Conservation (phyloP, 805 yeast genomes). For the Teunomyces lycoperdinae region DNA sequence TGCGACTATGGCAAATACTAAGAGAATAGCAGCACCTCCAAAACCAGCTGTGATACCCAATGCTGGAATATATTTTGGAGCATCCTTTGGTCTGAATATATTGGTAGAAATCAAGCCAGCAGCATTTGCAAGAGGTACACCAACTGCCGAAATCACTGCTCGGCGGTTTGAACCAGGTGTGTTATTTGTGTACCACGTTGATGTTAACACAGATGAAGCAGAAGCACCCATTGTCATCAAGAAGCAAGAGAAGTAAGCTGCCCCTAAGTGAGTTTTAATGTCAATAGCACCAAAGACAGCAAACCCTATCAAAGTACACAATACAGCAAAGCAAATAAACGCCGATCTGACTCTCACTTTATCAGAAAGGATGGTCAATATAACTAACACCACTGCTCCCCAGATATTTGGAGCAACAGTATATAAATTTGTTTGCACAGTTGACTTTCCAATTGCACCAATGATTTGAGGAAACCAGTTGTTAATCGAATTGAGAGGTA, state of each 20-base stretch:
- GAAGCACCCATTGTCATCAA: constrained; percentile 50
- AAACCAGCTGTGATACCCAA: constrained; percentile 30
- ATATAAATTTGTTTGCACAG: constrained; percentile 39
- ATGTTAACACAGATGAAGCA: constrained; percentile 47
- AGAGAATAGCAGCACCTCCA: constrained; percentile 27
- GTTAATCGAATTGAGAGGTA: constrained; percentile 46
- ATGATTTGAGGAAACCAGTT: constrained; percentile 51
- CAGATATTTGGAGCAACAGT: constrained; percentile 50
- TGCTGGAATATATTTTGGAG: constrained; percentile 31
- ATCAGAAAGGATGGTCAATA: constrained; percentile 42
- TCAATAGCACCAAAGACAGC: constrained; percentile 47
- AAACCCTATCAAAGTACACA: constrained; percentile 43
- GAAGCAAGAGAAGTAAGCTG: constrained; percentile 43
- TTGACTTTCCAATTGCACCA: constrained; percentile 35
- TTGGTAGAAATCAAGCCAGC: constrained; percentile 32
- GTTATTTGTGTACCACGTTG: constrained; percentile 52
- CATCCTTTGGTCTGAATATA: constrained; percentile 30
- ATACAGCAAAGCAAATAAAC: constrained; percentile 37
- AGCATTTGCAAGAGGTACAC: constrained; percentile 34
- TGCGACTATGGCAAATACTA: constrained; percentile 19
- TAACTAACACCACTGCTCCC: constrained; percentile 44
- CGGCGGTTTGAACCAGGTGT: constrained; percentile 46
- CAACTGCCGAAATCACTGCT: constrained; percentile 46
- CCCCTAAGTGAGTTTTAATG: constrained; percentile 33
- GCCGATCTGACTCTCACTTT: constrained; percentile 34